Base-by-base conservation (phyloP, 164 flowering plant species). In the Tetracentron sinense region DNA sequence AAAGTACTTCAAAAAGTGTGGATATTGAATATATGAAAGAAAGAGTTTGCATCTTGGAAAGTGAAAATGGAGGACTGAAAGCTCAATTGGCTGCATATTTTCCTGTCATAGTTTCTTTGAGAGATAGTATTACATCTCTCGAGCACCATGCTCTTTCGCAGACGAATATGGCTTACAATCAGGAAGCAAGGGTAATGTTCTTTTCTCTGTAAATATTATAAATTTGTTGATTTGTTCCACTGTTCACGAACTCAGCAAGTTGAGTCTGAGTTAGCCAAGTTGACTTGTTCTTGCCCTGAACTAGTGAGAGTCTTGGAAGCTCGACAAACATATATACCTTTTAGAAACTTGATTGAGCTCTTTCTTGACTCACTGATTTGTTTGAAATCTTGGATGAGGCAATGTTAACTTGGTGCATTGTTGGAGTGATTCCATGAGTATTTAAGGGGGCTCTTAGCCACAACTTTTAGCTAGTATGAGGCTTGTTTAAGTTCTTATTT, bases 1-100 rank as follows among this genome's bases (percentile, higher is more conserved):
- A 79, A 68, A 78, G 64, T 46, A 69, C 69, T 61, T 56, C 73
- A 10, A 85, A 79, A 62, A 62, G 47, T 50, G 31, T 31, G 27
- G 83, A 86, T 70, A 74, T 79, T 65, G 78, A 84, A 74, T 68
- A 67, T 61, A 69, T 85, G 78, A 81, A 79, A 70, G 79, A 62
- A 67, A 82, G 66, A 56, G 62, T 83, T n/a, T 23, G 66, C 22
- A 61, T 47, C 58, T 70, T 89, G 78, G 96, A 88, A 75, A 56
- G 69, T 53, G 81, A 89, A 72, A 73, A 81, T 65, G 81, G 63
- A 57, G 85, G 66, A 55, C 64, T 87, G 54, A 84, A 79, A 76
- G 56, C 75, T 0, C 78, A 84, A 69, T 61, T 89, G 57, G 72
- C 77, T 65, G 78, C 85, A 22, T 82, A 81, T 77, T 73, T 48